These are phyloP conservation scores for Acer yangbiense DNA, from an alignment of 345 rosid genomes.

Conservation along the genomic window DNA sequence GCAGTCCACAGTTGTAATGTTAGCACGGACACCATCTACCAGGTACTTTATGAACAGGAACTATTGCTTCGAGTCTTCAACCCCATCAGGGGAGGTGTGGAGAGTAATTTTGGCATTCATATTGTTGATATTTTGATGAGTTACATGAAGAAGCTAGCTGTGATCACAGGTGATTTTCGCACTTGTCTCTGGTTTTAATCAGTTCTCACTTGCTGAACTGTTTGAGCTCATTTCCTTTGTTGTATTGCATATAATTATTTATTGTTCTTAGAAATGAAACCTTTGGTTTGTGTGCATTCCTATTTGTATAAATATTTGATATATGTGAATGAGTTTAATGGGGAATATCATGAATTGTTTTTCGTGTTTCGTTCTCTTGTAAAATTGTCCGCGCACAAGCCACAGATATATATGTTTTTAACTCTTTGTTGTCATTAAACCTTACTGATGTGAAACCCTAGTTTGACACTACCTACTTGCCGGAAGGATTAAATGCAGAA, in stretches of 20 bases:
- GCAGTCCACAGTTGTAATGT: neutral
- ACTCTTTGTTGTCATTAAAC: too few species aligned
- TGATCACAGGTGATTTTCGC: conserved; percentile 22
- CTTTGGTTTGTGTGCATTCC: conserved; percentile 17
- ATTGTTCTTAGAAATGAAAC: conserved; percentile 7
- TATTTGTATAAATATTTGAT: conserved; percentile 17
- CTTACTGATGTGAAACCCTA: too few species aligned
- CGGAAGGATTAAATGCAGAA: too few species aligned
- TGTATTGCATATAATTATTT: conserved; percentile 22
- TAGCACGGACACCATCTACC: neutral
- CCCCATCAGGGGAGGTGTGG: neutral
- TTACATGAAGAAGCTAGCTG: conserved; percentile 21
- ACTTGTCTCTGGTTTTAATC: conserved; percentile 14
- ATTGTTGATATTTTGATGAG: conserved; percentile 15
- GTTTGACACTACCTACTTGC: too few species aligned
- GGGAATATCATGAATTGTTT: neutral
- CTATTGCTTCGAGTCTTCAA: neutral
- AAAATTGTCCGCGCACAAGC: too few species aligned
- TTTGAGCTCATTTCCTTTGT: conserved; percentile 17
- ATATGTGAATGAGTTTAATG: conserved; percentile 11
- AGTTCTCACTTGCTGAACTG: conserved; percentile 10
- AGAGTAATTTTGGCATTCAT: conserved; percentile 12
- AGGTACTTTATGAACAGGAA: neutral
- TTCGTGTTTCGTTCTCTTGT: neutral
- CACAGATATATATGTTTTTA: too few species aligned